Conservation (phyloP, 2,329 filamentous ascomycete genomes). For the Trichoderma atroviride region DNA sequence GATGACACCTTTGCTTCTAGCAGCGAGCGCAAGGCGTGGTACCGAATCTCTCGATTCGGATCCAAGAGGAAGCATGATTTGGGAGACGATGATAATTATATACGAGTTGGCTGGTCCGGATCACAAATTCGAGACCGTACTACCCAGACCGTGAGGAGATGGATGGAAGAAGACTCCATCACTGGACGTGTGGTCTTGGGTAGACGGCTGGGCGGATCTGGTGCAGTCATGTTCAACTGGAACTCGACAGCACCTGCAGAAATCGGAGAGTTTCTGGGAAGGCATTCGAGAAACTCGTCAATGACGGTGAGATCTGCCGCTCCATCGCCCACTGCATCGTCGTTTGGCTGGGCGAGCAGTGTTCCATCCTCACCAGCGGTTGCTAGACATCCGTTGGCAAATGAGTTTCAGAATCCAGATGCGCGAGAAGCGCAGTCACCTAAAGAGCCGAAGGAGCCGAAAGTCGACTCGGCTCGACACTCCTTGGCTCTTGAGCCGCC, state of each 20-base stretch:
- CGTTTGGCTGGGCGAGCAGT: slow-evolving; percentile 35
- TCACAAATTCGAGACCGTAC: slow-evolving; percentile 58
- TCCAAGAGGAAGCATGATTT: slow-evolving; percentile 59
- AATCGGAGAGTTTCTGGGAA: slow-evolving; percentile 44
- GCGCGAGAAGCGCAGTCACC: neutral
- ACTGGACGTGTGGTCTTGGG: slow-evolving; percentile 51
- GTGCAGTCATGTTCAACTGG: slow-evolving; percentile 63
- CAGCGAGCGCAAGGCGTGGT: slow-evolving; percentile 66
- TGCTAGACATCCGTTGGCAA: slow-evolving; percentile 15
- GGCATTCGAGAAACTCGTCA: slow-evolving; percentile 33
- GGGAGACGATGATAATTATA: slow-evolving; percentile 62
- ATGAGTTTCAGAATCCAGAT: neutral
- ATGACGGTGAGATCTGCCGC: slow-evolving; percentile 31
- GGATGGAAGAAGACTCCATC: slow-evolving; percentile 68
- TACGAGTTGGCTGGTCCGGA: slow-evolving; percentile 59
- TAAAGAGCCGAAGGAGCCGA: neutral
- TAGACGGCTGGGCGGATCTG: slow-evolving; percentile 44
- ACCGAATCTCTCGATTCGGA: slow-evolving; percentile 63
- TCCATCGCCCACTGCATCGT: slow-evolving; percentile 35
- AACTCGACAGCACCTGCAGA: slow-evolving; percentile 56
- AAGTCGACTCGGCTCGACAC: neutral
- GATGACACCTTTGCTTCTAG: slow-evolving; percentile 57
- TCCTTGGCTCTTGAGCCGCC: slow-evolving; percentile 7
- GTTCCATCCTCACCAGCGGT: slow-evolving; percentile 26
- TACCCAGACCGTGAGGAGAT: slow-evolving; percentile 61